Percentiles rank a stretch among this genome's conserved stretches.
These are phyloP conservation scores for Oryza officinalis DNA, from an alignment of 176 grass and related monocot species.

Conservation along the genomic window DNA sequence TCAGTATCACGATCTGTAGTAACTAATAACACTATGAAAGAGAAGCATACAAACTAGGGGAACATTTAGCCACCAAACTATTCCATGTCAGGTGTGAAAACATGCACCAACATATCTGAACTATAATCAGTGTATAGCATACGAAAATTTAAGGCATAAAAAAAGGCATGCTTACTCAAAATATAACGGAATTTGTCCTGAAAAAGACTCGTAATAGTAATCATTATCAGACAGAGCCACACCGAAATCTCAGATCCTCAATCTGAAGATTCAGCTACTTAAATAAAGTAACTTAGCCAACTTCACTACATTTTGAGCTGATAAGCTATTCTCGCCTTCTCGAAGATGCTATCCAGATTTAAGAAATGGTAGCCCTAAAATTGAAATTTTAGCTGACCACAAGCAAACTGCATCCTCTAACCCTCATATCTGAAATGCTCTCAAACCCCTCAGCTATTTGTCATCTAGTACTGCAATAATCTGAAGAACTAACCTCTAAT, in stretches of 20 bases:
- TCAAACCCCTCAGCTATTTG: background rate
- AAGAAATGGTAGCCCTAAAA: background rate
- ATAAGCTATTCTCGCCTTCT: background rate
- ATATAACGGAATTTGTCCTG: background rate
- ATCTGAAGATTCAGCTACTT: background rate
- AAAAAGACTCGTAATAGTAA: background rate
- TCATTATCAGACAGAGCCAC: background rate
- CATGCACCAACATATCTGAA: background rate
- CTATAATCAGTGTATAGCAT: background rate
- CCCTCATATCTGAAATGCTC: background rate
- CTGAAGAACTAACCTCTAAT: background rate
- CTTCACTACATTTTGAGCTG: background rate
- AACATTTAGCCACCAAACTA: background rate
- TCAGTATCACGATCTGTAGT: background rate
- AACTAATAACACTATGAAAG: background rate
- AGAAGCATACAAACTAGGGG: background rate
- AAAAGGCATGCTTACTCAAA: background rate
- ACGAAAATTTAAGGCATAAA: background rate
- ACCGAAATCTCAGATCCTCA: background rate
- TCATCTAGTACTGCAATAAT: background rate
- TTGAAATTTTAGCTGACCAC: background rate
- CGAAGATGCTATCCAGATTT: background rate
- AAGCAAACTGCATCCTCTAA: background rate
- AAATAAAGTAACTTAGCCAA: background rate
- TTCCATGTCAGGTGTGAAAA: background rate